Conservation (phyloP, 2,329 filamentous ascomycete genomes). For the Nigrospora oryzae region DNA sequence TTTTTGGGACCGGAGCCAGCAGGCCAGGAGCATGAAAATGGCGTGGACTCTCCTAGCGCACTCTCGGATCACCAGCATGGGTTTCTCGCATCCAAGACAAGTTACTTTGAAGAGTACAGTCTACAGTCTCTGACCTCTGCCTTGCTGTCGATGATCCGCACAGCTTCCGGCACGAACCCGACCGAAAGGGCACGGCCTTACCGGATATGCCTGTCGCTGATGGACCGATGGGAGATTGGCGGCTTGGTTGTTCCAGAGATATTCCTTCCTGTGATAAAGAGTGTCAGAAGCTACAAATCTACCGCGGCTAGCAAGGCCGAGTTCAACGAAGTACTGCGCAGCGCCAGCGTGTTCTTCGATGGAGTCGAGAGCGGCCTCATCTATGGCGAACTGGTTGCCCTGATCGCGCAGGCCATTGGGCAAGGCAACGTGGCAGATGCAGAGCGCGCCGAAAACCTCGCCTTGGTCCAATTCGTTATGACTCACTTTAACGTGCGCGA, state of each 20-base stretch:
- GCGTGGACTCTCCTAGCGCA: constrained; percentile 34
- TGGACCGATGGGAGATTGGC: constrained; percentile 98
- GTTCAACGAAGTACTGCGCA: constrained; percentile 80
- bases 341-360: constrained; percentile 93
- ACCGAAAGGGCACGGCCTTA: constrained; percentile 75
- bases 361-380: constrained; percentile 92
- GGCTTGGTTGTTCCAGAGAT: constrained; percentile 80
- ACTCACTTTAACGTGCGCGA: constrained; percentile 87
- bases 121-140: constrained; percentile 66
- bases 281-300: constrained; percentile 66
- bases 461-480: constrained; percentile 73
- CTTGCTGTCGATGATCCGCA: constrained; percentile 67
- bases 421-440: constrained; percentile 31
- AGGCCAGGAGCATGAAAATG: constrained; percentile 37
- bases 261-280: constrained; percentile 78
- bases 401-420: constrained; percentile 54
- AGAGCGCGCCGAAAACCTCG: constrained; percentile 54
- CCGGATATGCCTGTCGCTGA: constrained; percentile 84
- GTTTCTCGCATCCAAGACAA: constrained; percentile 51
- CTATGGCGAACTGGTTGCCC: constrained; percentile 70
- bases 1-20: constrained; percentile 71
- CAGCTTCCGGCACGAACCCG: constrained; percentile 38
- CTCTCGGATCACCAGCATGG: constrained; percentile 32
- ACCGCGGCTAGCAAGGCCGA: constrained; percentile 57
- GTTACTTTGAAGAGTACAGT: constrained; percentile 78